phyloP scores from a whole-genome alignment of 805 yeast genomes.

The Suhomyces sp. region DNA sequence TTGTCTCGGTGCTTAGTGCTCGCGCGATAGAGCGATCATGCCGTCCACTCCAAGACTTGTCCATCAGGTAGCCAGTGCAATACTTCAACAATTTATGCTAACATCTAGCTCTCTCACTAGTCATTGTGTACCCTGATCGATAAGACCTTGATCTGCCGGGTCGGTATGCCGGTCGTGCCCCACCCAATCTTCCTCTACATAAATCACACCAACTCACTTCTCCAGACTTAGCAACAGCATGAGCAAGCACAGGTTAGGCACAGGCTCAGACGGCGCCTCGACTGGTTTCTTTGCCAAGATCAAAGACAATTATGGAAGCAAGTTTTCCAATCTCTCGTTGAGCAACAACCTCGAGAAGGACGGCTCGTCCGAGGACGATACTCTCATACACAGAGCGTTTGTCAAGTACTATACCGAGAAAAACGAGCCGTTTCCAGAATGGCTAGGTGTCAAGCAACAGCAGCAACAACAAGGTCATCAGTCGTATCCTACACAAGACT shows the following conservation, averaged over 20 bases:
- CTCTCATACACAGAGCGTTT: constrained; percentile 43
- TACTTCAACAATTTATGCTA: background rate
- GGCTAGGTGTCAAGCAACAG: constrained; percentile 34
- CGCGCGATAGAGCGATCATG: background rate
- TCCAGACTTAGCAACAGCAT: background rate
- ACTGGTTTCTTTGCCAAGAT: constrained; percentile 29
- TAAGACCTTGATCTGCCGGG: background rate
- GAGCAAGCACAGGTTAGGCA: background rate
- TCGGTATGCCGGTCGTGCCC: background rate
- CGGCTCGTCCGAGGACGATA: constrained; percentile 36
- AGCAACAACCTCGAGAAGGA: constrained; percentile 32
- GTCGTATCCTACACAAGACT: background rate
- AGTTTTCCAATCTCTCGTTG: constrained; percentile 36
- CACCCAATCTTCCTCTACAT: background rate
- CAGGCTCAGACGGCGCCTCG: background rate
- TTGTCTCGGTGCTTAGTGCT: background rate
- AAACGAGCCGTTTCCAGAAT: constrained; percentile 39
- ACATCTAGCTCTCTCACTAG: background rate
- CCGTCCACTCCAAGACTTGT: background rate
- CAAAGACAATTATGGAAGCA: constrained; percentile 35
- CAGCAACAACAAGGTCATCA: constrained; percentile 7
- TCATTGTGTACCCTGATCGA: background rate
- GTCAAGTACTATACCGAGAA: constrained; percentile 34
- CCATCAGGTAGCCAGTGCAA: background rate
- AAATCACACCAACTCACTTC: background rate